Conservation (phyloP, 1,284 basidiomycete genomes). For the Phenoliferia sp. region DNA sequence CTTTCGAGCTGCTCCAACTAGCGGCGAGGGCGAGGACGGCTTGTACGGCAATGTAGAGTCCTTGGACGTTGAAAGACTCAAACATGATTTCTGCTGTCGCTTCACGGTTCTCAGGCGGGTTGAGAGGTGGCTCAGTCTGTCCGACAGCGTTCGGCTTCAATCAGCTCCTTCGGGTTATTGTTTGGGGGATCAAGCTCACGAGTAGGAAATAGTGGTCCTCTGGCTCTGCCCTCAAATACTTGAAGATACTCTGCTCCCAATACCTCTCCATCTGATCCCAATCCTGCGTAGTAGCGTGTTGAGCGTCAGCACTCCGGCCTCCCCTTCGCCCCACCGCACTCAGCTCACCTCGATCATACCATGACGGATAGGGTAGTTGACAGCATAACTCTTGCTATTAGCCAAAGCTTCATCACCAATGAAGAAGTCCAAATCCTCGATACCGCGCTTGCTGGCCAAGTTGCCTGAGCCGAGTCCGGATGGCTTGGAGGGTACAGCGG, state of each 20-base stretch:
- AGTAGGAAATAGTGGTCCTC: constrained; percentile 98
- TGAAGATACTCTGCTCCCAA: constrained; percentile 99
- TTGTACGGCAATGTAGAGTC: constrained; percentile 96
- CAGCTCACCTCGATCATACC: constrained; percentile 76
- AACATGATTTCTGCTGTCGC: constrained; percentile 99
- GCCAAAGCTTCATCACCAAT: constrained; percentile 97
- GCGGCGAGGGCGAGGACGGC: constrained; percentile 98
- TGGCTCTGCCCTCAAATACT: constrained; percentile 95
- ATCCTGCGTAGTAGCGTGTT: constrained; percentile 97
- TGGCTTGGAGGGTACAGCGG: constrained; percentile 75
- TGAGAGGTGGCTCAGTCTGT: constrained; percentile 96
- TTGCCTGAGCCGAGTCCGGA: constrained; percentile 47
- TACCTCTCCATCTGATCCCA: constrained; percentile 99
- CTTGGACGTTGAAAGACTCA: constrained; percentile 49
- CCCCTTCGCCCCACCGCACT: not conserved
- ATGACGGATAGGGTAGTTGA: constrained; percentile 96
- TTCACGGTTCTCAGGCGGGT: constrained; percentile 97
- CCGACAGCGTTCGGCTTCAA: not conserved
- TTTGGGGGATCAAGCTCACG: constrained; percentile 51
- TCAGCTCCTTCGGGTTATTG: not conserved
- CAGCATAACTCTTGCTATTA: constrained; percentile 83
- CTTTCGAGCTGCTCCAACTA: constrained; percentile 91
- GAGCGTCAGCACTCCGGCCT: constrained; percentile 34
- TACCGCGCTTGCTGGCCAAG: constrained; percentile 92
- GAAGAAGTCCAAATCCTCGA: constrained; percentile 99